These are phyloP conservation scores for Pythium volutum DNA, from an alignment of 352 stramenopile genomes.

Conservation along the genomic window DNA sequence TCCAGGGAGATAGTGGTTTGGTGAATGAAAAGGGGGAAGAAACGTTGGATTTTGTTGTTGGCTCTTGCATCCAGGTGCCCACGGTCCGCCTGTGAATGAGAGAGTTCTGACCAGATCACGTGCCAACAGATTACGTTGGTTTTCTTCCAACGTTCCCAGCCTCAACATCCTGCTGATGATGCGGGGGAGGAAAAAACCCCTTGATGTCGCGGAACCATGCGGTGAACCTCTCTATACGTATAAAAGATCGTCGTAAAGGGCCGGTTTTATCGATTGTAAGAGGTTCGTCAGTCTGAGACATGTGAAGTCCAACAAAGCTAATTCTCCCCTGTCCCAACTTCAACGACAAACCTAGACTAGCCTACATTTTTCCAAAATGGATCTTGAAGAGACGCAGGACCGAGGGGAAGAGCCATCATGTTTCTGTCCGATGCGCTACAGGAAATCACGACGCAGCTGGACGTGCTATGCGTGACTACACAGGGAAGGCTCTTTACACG, in stretches of 20 bases:
- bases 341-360: neutral
- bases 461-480: conserved; percentile 17
- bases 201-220: neutral
- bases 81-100: no score
- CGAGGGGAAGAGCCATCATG: neutral
- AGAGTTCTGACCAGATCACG: no score
- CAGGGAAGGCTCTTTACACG: conserved; percentile 11
- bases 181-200: no score
- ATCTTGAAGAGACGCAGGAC: conserved; percentile 23
- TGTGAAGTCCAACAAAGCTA: neutral
- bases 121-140: no score
- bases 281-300: neutral
- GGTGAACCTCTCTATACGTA: neutral
- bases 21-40: neutral
- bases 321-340: conserved; percentile 9
- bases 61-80: neutral
- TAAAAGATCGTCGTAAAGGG: neutral
- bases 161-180: no score
- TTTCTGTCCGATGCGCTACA: conserved; percentile 14
- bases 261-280: neutral
- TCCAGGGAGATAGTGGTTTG: neutral
- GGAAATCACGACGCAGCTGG: conserved; percentile 12
- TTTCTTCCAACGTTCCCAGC: no score
- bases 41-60: neutral
- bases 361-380: neutral